Evolutionary conservation across 129 eudicot species (phyloP).

Genomic region (Rutidosis leptorrhynchoides): DNA sequence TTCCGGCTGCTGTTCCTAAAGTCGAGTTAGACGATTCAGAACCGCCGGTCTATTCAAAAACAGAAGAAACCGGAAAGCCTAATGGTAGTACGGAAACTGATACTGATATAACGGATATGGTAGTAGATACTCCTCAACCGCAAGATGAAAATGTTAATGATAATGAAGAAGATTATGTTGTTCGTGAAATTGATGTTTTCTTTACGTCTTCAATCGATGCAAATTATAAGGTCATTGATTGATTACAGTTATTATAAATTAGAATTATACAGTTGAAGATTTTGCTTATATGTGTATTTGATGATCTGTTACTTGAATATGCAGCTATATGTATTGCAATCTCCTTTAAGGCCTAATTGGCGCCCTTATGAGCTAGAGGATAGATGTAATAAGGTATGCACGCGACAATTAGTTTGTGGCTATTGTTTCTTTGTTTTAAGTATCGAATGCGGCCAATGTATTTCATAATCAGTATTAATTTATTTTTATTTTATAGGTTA

Average conservation of each 20-base stretch:
- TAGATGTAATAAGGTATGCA: constrained; percentile 63
- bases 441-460: constrained; percentile 11
- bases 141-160: not conserved
- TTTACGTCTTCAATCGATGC: constrained; percentile 42
- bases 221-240: constrained; percentile 38
- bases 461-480: constrained; percentile 10
- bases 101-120: constrained; percentile 30
- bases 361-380: constrained; percentile 85
- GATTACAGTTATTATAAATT: not conserved
- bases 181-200: constrained; percentile 82
- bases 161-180: constrained; percentile 50
- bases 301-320: constrained; percentile 13
- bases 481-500: constrained; percentile 52
- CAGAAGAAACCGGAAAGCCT: constrained; percentile 15
- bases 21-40: constrained; percentile 34
- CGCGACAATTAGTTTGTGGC: not conserved
- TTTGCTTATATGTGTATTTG: constrained; percentile 17
- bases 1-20: constrained; percentile 30
- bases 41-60: constrained; percentile 9
- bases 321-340: constrained; percentile 72
- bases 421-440: not conserved
- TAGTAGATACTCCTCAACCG: constrained; percentile 31
- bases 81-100: constrained; percentile 35
- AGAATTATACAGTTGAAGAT: constrained; percentile 1
- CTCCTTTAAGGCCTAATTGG: constrained; percentile 77